These are phyloP conservation scores for Hymenochaete sp. DNA, from an alignment of 1,284 basidiomycete species.

Conservation along the genomic window DNA sequence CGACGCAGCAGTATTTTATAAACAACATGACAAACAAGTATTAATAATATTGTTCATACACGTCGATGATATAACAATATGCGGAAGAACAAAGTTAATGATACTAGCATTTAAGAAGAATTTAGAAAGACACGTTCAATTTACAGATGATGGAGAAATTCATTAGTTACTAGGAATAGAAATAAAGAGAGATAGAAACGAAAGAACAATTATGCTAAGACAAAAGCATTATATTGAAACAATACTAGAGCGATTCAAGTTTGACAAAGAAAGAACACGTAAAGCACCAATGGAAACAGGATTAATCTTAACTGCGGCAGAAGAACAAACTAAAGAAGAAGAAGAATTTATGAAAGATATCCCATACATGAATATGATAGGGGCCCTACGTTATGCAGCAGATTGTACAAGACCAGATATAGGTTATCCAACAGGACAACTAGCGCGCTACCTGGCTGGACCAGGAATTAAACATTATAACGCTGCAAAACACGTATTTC, in stretches of 20 bases:
- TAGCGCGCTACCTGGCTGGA: constrained; percentile 16
- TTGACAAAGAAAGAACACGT: constrained; percentile 20
- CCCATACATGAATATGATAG: constrained; percentile 25
- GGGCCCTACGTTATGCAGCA: constrained; percentile 28
- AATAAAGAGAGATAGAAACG: constrained; percentile 17
- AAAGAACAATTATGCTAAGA: constrained; percentile 24
- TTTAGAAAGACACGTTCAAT: constrained; percentile 23
- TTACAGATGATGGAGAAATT: constrained; percentile 14
- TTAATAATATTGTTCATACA: constrained; percentile 1
- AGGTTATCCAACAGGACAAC: constrained; percentile 11
- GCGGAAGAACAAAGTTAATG: constrained; percentile 5
- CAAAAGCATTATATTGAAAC: constrained; percentile 25
- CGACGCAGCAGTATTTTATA: constrained; percentile 28
- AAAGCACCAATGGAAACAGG: constrained; percentile 20
- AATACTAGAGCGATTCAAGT: constrained; percentile 24
- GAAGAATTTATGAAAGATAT: constrained; percentile 24
- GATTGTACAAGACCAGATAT: constrained; percentile 24
- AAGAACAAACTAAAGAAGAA: constrained; percentile 5
- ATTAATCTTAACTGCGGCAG: constrained; percentile 19
- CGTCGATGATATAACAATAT: constrained; percentile 19
- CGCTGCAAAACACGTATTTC: constrained; percentile 17
- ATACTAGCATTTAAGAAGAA: constrained; percentile 28
- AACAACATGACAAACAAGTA: constrained; percentile 2
- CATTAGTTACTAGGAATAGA: neutral
- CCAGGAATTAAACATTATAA: constrained; percentile 14